phyloP scores from a whole-genome alignment of 176 grass and related monocot genomes.

The Ensete ventricosum region DNA sequence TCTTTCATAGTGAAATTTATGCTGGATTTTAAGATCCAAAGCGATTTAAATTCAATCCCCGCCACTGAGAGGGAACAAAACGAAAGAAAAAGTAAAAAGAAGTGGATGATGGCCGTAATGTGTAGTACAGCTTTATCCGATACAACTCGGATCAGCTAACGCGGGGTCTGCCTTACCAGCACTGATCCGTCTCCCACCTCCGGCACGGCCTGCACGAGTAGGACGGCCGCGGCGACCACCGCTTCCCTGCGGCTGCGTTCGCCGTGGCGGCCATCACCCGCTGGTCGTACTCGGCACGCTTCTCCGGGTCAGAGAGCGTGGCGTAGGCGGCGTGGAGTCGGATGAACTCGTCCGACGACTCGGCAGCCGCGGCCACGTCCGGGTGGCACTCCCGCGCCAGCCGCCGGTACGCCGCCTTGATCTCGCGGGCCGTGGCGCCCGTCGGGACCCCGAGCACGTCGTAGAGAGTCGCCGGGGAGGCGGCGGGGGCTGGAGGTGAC shows the following conservation, averaged over 20 bases:
- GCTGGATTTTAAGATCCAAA: no score
- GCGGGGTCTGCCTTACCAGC: slow-evolving; percentile 32
- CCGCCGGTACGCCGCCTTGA: slow-evolving; percentile 27
- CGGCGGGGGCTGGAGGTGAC: background rate
- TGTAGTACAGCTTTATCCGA: no score
- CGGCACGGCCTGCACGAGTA: background rate
- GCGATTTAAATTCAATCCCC: no score
- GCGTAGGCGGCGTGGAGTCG: slow-evolving; percentile 55
- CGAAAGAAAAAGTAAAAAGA: no score
- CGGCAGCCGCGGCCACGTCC: slow-evolving; percentile 21
- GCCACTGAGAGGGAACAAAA: no score
- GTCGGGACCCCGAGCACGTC: slow-evolving; percentile 11
- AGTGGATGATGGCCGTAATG: no score
- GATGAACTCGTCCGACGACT: slow-evolving; percentile 45
- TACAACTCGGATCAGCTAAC: no score
- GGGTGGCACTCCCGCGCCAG: slow-evolving; percentile 62
- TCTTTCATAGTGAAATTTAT: no score
- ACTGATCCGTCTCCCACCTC: slow-evolving; percentile 71
- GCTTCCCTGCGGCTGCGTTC: background rate
- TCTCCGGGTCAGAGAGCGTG: slow-evolving; percentile 53
- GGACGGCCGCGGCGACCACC: slow-evolving; percentile 1
- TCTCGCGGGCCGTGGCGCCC: background rate
- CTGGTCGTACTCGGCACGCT: slow-evolving; percentile 60
- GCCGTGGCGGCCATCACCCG: background rate
- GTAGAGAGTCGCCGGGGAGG: background rate